Evolutionary conservation across 2,329 filamentous ascomycete species (phyloP), one percentile per base, ranked within the genome.

Genomic region (Neoarthrinium moseri): DNA sequence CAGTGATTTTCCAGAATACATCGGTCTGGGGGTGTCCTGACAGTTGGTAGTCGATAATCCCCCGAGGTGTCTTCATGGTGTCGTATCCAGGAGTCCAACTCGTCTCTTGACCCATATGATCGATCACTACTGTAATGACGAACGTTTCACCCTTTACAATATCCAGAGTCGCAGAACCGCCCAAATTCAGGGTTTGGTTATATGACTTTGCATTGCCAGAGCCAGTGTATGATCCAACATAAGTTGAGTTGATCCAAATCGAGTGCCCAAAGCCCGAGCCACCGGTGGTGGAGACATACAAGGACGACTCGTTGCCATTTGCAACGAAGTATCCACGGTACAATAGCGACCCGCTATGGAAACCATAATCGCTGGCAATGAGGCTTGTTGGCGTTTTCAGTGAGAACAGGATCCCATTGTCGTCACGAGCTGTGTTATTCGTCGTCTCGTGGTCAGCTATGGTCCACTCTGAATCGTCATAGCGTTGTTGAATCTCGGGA

Each of bases 341-440:
- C 24, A 91, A 54, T 0, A 91, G 71, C 1, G 78, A 78, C 3
- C 87, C 87, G 0, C 82, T 76, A 61, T 89, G 75, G 64, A 82
- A 91, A 18, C 87, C 87, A 55, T 92, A 91, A 62, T 91, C 87
- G 6, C 79, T 79, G 1, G 74, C 75, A 56, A 85, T 88, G 0
- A 91, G 74, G 0, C 80, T 83, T 0, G 78, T 81, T 0, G 86
- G 81, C 0, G 87, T 47, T 20, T 46, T 89, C 33, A 45, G 26
- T 15, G 23, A 18, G 12, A 45, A 45, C 4, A 23, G 15, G 4
- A 26, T 39, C 12, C 43, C 43, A 39, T 38, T 21, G 32, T 45
- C 35, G 34, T 45, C 43, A 13, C 43, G 43, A 20, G 43, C 43
- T 0, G 77, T 80, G 63, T 91, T 91, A 55, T 79, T 78, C 0